A percentile compares a stretch with the other conserved stretches of the same genome.
These are phyloP conservation scores for Calonectria pseudoreteaudii DNA, from an alignment of 2,329 filamentous ascomycete genomes.

Conservation along the genomic window DNA sequence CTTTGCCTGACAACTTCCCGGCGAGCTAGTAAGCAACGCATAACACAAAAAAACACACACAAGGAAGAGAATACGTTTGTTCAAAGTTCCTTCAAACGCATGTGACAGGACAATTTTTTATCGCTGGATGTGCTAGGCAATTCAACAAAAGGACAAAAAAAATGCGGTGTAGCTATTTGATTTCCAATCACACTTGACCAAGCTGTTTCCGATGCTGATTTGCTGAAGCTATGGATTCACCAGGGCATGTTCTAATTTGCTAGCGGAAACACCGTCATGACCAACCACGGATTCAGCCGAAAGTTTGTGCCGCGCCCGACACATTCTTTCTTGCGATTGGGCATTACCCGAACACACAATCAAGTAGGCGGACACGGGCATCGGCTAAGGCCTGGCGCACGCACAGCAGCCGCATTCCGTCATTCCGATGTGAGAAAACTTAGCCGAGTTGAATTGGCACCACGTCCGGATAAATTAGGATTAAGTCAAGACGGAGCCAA, in stretches of 20 bases:
- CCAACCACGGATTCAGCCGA: background rate
- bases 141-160: too few relatives aligned
- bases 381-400: slow-evolving; percentile 1
- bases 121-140: too few relatives aligned
- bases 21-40: too few relatives aligned
- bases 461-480: background rate
- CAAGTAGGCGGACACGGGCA: background rate
- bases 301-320: background rate
- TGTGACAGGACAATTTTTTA: too few relatives aligned
- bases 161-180: too few relatives aligned
- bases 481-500: background rate
- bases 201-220: background rate
- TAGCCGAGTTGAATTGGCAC: background rate
- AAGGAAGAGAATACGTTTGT: too few relatives aligned
- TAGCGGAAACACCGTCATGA: background rate
- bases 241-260: background rate
- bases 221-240: background rate
- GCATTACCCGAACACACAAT: slow-evolving; percentile 1
- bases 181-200: background rate
- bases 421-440: background rate
- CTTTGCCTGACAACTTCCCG: too few relatives aligned
- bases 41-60: too few relatives aligned
- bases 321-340: background rate
- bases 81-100: too few relatives aligned
- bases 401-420: background rate